Conservation (phyloP, 2,329 filamentous ascomycete species). For the Aspergillus puulaauensis region DNA sequence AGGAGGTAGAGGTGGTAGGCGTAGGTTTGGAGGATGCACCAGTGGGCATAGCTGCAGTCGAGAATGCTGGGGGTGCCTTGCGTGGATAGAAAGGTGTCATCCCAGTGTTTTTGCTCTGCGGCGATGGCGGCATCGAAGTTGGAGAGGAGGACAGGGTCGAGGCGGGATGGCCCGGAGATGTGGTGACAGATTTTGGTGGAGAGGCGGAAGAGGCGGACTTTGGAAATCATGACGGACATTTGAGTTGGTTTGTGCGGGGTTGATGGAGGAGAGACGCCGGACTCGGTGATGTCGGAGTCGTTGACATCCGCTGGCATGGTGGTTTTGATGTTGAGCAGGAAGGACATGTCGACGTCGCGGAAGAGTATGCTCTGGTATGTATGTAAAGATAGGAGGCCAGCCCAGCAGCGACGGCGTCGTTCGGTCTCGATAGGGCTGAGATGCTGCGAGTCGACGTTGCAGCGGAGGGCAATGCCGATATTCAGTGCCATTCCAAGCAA, state of each 20-base stretch:
- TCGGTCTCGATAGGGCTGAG: slow-evolving; percentile 24
- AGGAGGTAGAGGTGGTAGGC: slow-evolving; percentile 31
- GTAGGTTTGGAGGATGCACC: slow-evolving; percentile 31
- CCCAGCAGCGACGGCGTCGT: slow-evolving; percentile 32
- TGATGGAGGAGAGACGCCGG: slow-evolving; percentile 10
- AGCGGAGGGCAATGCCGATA: slow-evolving; percentile 30
- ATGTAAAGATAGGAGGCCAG: slow-evolving; percentile 31
- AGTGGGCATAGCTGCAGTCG: slow-evolving; percentile 24
- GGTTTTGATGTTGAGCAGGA: slow-evolving; percentile 16
- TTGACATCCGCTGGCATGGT: slow-evolving; percentile 25
- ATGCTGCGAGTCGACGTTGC: slow-evolving; percentile 22
- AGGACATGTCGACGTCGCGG: slow-evolving; percentile 22
- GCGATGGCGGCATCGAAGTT: slow-evolving; percentile 16
- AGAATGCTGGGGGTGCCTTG: slow-evolving; percentile 18
- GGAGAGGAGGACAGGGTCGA: slow-evolving; percentile 7
- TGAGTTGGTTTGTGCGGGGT: slow-evolving; percentile 23
- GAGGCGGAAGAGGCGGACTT: slow-evolving; percentile 29
- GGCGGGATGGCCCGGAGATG: slow-evolving; percentile 9
- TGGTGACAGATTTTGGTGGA: slow-evolving; percentile 26
- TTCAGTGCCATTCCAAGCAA: slow-evolving; percentile 29
- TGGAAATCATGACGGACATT: slow-evolving; percentile 33
- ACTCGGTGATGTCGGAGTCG: slow-evolving; percentile 19
- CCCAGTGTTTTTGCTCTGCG: slow-evolving; percentile 21
- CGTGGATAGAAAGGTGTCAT: slow-evolving; percentile 11
- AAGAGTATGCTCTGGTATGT: slow-evolving; percentile 31